Base-by-base conservation (phyloP, 2,329 filamentous ascomycete genomes). In the Xylariaceae sp. region DNA sequence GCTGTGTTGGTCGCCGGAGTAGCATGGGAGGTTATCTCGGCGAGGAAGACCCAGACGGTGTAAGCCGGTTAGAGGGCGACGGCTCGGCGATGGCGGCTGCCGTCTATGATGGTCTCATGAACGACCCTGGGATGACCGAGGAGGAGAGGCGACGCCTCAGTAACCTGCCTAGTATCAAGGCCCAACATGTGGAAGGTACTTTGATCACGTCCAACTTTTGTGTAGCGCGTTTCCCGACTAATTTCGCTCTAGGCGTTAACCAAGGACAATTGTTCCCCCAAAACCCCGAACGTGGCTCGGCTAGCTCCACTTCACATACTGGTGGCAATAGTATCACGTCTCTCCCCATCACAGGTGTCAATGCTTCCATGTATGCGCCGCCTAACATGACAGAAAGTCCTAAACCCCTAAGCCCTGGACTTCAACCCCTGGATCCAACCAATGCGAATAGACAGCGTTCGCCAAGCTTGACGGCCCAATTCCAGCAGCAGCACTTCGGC, bases 1-100 rank as follows among this genome's bases (percentile, higher is more conserved):
- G 94, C 52, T 99, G 94, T 75, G 94, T 95, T 10, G 94, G 94
- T 58, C 86, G 94, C 59, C 83, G 94, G 65, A 87, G 91, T 45
- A 97, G 92, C 68, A 87, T 92, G 82, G 88, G 88, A 49, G 88
- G 88, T 71, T 95, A 92, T 73, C 88, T 85, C 34, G 87, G 88
- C 15, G 89, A 92, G 42, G 90, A 92, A 56, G 89, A 94, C 51
- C 80, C 85, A 60, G 80, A 83, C 53, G 83, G 81, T 15, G 74
- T 78, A 15, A 78, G 79, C 49, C 71, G 70, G 44, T 65, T 73
- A 15, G 77, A 78, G 55, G 76, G 73, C 48, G 83, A 87, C 58
- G 82, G 85, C 50, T 79, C 81, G 2, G 74, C 76, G 62, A 85
- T 87, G 79, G 72, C 82, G 45, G 82, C 80, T 23, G 75, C 84